These are phyloP conservation scores for Pulicaria dysenterica DNA, from an alignment of 129 eudicot species.

Conservation along the genomic window DNA sequence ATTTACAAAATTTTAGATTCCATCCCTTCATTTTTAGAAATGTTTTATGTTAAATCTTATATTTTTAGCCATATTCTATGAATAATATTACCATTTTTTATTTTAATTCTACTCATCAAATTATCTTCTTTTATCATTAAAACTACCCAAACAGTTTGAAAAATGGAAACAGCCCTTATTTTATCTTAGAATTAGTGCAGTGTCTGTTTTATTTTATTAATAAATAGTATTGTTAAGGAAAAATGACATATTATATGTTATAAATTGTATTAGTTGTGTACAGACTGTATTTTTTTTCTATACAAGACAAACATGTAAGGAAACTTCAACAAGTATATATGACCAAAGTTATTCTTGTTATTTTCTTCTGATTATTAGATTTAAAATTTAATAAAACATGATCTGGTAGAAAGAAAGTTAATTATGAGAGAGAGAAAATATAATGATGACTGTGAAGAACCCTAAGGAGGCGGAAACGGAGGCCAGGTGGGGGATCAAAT, in stretches of 20 bases:
- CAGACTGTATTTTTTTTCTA: background rate
- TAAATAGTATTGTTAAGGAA: background rate
- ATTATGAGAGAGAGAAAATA: constrained; percentile 2
- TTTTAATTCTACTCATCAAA: background rate
- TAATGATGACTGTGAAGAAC: background rate
- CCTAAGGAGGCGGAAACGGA: background rate
- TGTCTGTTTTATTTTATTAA: no score
- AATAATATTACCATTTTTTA: background rate
- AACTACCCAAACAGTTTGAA: background rate
- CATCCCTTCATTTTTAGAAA: constrained; percentile 29
- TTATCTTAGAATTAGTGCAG: no score
- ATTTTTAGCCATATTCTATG: constrained; percentile 18
- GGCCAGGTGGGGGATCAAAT: background rate
- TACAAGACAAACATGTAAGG: background rate
- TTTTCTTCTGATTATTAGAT: background rate
- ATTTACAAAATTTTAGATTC: constrained; percentile 18
- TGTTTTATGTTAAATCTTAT: constrained; percentile 12
- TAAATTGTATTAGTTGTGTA: background rate
- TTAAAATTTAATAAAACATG: background rate
- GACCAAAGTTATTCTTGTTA: background rate
- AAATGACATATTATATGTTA: background rate
- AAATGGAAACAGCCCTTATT: background rate
- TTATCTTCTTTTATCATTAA: background rate
- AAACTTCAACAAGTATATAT: background rate
- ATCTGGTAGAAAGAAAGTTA: background rate